A percentile compares a stretch with the other conserved stretches of the same genome.
These are phyloP conservation scores for Cutaneotrichosporon dermatis DNA, from an alignment of 1,284 basidiomycete genomes.

Conservation along the genomic window DNA sequence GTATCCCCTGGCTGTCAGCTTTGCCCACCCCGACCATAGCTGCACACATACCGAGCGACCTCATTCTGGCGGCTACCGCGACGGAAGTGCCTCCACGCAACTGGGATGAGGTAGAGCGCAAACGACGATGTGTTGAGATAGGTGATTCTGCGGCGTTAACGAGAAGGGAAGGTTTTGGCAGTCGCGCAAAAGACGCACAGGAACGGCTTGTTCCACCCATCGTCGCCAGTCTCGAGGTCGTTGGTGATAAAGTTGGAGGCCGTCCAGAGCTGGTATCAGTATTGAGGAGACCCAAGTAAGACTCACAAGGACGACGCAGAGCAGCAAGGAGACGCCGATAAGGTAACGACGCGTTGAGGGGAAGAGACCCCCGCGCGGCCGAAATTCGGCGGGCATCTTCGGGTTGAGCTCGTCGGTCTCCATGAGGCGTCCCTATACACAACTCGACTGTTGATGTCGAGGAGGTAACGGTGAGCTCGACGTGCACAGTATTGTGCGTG, in stretches of 20 bases:
- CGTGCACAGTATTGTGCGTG: too few species aligned
- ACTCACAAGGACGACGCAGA: constrained; percentile 33
- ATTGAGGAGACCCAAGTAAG: neutral
- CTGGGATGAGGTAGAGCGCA: constrained; percentile 78
- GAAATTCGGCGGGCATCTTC: constrained; percentile 2
- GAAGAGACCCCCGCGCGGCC: neutral
- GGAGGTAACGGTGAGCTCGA: neutral
- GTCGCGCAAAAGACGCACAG: constrained; percentile 45
- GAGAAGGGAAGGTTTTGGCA: neutral
- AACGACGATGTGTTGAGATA: constrained; percentile 61
- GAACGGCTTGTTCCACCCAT: constrained; percentile 48
- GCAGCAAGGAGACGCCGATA: constrained; percentile 31
- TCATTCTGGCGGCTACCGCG: neutral
- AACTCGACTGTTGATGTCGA: neutral
- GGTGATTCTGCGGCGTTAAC: constrained; percentile 38
- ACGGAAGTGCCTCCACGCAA: constrained; percentile 16
- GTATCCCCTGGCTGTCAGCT: constrained; percentile 3
- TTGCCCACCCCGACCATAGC: neutral
- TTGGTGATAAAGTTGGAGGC: constrained; percentile 45
- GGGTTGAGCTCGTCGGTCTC: constrained; percentile 8
- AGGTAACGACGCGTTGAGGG: constrained; percentile 26
- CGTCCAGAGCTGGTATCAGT: constrained; percentile 39
- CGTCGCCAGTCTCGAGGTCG: constrained; percentile 40
- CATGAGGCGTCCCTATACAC: neutral
- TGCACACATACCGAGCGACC: neutral